Base-by-base conservation (phyloP, 441 rosid species). In the Brassica balearica region DNA sequence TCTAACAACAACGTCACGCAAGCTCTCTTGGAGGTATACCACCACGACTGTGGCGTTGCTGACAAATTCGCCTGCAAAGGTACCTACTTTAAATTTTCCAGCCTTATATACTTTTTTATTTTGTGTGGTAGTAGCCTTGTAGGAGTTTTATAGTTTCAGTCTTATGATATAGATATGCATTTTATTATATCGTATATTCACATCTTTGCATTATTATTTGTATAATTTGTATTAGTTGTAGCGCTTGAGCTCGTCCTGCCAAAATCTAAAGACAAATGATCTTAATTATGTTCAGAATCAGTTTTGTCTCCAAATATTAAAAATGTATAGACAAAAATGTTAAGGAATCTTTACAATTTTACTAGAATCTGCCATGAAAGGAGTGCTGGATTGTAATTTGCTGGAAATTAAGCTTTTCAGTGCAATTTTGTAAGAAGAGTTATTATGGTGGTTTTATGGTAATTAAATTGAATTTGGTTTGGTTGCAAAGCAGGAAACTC, bases 41-140 rank as follows among this genome's bases (percentile, higher is more conserved):
- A 73, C 23, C 1, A 0, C 48, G 2, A 20, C 2, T 79, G 82
- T 73, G 71, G 61, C 6, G 78, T 73, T 23, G 0, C 0, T 0
- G 82, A 79, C 20, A 79, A 79, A 63, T 29, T 62, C 1, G 43
- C 66, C 0, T 79, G 82, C 20, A 73, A 69, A 51, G 82, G 82
- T 78, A 72, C 23, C 2, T 29, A 63, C 11, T 29, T 1, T 29
- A 29, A 6, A 27, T 7, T 29, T n/a, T 7, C 67, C 11, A 5
- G 2, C 36, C 34, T 27, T 43, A 10, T 11, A 43, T 43, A 15
- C 14, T 43, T 43, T 11, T 43, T 43, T 41, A 43, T 29, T n/a
- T 27, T n/a, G n/a, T 27, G 65, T 27, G n/a, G 8, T n/a, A 7
- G 25, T 15, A 22, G 51, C 27, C 27, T 17, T 65, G 8, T 65